Evolutionary conservation across 176 grass and related monocot genomes (phyloP).

Genomic region (Tuctoria greenei): DNA sequence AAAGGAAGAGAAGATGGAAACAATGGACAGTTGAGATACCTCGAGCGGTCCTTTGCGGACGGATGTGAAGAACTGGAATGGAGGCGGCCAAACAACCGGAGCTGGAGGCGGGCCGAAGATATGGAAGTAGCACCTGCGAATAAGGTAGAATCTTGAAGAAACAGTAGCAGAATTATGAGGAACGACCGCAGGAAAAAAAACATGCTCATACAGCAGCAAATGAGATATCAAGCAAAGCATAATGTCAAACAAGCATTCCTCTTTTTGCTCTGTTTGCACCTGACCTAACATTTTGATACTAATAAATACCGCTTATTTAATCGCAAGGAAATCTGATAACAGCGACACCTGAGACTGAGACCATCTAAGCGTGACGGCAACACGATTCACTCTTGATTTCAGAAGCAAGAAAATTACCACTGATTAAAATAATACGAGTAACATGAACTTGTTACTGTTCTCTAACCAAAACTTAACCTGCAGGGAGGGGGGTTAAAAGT

Average conservation of each 20-base stretch:
- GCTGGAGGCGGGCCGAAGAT: too few relatives aligned
- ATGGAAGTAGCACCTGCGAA: too few relatives aligned
- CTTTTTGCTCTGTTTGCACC: constrained; percentile 2
- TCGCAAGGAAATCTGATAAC: constrained; percentile 14
- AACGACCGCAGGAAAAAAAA: too few relatives aligned
- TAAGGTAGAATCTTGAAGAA: too few relatives aligned
- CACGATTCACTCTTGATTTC: neutral
- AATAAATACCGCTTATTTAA: constrained; percentile 32
- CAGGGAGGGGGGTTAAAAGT: constrained; percentile 33
- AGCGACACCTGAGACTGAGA: constrained; percentile 22
- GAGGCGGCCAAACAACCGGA: too few relatives aligned
- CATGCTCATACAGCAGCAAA: too few relatives aligned
- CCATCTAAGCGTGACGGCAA: neutral
- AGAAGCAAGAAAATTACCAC: neutral
- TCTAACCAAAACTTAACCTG: constrained; percentile 39
- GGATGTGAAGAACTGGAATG: too few relatives aligned
- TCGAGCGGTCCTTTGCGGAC: too few relatives aligned
- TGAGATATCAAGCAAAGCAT: too few relatives aligned
- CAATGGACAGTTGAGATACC: too few relatives aligned
- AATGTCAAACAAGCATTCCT: constrained; percentile 4
- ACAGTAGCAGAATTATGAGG: too few relatives aligned
- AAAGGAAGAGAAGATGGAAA: too few relatives aligned
- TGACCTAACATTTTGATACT: constrained; percentile 26
- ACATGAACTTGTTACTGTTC: neutral
- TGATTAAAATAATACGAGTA: constrained; percentile 5